phyloP scores from a whole-genome alignment of 768 basidiomycete species.

The Imleria badia region DNA sequence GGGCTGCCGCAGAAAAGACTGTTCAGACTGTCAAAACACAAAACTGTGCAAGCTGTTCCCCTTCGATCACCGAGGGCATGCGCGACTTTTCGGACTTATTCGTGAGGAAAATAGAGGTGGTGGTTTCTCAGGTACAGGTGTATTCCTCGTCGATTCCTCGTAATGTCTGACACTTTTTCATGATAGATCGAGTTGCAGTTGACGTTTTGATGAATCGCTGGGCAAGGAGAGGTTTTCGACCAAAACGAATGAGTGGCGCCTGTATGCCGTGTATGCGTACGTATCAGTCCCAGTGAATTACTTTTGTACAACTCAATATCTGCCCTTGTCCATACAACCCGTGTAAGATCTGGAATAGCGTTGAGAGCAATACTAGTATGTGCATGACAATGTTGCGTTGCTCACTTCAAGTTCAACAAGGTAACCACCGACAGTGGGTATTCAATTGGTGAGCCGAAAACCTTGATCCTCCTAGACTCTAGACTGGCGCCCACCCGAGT shows the following conservation, averaged over 20 bases:
- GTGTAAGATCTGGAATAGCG: too few relatives aligned
- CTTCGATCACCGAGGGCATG: conserved; percentile 10
- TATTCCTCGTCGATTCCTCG: too few relatives aligned
- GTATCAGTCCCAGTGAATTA: background rate
- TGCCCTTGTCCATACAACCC: too few relatives aligned
- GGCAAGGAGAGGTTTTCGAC: background rate
- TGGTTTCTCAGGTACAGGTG: conserved; percentile 4
- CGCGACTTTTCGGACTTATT: conserved; percentile 9
- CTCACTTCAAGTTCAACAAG: too few relatives aligned
- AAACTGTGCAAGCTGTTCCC: background rate
- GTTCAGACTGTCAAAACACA: background rate
- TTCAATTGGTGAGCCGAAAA: too few relatives aligned
- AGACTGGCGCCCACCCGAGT: too few relatives aligned
- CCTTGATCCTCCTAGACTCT: too few relatives aligned
- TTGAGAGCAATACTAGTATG: too few relatives aligned
- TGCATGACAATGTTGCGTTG: too few relatives aligned
- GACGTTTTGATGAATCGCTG: background rate
- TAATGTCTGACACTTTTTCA: background rate
- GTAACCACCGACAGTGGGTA: too few relatives aligned
- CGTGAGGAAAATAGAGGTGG: conserved; percentile 12
- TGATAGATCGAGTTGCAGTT: conserved; percentile 7
- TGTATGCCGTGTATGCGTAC: background rate
- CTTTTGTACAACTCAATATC: background rate
- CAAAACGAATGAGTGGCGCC: background rate
- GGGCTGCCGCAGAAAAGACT: background rate